Percentiles rank a stretch among this genome's conserved stretches.
phyloP scores from a whole-genome alignment of 208 protist genomes.

The Tritrichomonas foetus region DNA sequence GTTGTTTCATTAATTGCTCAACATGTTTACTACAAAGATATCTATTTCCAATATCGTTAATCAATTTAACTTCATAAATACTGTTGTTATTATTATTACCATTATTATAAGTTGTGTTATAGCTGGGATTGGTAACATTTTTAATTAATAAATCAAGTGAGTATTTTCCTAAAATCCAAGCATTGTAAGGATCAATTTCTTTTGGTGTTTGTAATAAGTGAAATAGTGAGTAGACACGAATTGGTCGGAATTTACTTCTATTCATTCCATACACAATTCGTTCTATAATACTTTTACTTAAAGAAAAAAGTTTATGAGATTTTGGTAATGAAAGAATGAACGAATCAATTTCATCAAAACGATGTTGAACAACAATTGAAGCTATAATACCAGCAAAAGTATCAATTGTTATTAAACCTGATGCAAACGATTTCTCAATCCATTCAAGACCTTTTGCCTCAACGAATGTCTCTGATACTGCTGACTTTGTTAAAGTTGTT shows the following conservation, averaged over 20 bases:
- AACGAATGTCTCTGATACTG: neutral
- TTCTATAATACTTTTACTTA: neutral
- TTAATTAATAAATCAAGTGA: neutral
- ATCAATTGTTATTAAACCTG: neutral
- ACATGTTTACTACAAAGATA: neutral
- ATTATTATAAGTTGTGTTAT: no score
- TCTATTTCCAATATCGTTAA: neutral
- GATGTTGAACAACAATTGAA: neutral
- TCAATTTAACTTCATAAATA: neutral
- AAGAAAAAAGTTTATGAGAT: neutral
- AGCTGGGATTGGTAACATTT: neutral
- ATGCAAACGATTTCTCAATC: neutral
- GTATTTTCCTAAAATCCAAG: neutral
- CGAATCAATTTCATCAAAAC: slow-evolving; percentile 5
- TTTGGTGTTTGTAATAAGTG: neutral
- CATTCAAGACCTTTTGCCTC: neutral
- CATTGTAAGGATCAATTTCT: slow-evolving; percentile 20
- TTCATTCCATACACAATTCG: neutral
- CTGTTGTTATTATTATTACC: no score
- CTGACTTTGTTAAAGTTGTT: no score
- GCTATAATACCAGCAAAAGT: neutral
- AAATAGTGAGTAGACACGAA: neutral
- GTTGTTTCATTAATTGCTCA: neutral
- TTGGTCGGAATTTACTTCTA: neutral
- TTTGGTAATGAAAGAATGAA: neutral